A percentile compares a stretch with the other conserved stretches of the same genome.
Evolutionary conservation across 1,284 basidiomycete genomes (phyloP).

Genomic region (Melampsora americana): DNA sequence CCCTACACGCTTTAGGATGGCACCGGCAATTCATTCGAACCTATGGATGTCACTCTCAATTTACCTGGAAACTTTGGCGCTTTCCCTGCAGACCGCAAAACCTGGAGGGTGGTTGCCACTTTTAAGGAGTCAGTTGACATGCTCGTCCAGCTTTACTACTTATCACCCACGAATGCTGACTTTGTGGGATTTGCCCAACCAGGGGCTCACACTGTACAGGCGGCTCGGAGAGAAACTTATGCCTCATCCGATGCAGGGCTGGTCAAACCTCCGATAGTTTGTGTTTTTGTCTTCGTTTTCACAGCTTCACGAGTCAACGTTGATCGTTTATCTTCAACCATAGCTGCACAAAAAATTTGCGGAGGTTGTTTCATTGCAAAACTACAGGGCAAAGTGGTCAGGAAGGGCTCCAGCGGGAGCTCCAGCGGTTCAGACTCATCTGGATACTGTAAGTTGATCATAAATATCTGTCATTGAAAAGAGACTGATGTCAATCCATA

Average conservation of each 20-base stretch:
- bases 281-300: too few species aligned
- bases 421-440: background rate
- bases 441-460: background rate
- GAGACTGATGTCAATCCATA: background rate
- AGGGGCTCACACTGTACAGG: slow-evolving; percentile 34
- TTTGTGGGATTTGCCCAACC: background rate
- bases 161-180: background rate
- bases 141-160: background rate
- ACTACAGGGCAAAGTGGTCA: slow-evolving; percentile 18
- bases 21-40: slow-evolving; percentile 23
- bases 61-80: slow-evolving; percentile 29
- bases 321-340: background rate
- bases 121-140: slow-evolving; percentile 17
- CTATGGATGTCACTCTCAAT: slow-evolving; percentile 37
- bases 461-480: background rate
- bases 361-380: slow-evolving; percentile 35
- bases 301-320: background rate
- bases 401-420: background rate
- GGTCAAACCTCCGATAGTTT: slow-evolving; percentile 1
- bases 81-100: background rate
- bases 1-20: slow-evolving; percentile 9
- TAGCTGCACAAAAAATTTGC: slow-evolving; percentile 13
- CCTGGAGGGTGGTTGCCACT: slow-evolving; percentile 15
- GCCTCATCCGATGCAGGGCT: slow-evolving; percentile 27
- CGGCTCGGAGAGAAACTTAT: slow-evolving; percentile 14